phyloP scores from a whole-genome alignment of 2,329 filamentous ascomycete species.

The Ophioceras dolichostomum region DNA sequence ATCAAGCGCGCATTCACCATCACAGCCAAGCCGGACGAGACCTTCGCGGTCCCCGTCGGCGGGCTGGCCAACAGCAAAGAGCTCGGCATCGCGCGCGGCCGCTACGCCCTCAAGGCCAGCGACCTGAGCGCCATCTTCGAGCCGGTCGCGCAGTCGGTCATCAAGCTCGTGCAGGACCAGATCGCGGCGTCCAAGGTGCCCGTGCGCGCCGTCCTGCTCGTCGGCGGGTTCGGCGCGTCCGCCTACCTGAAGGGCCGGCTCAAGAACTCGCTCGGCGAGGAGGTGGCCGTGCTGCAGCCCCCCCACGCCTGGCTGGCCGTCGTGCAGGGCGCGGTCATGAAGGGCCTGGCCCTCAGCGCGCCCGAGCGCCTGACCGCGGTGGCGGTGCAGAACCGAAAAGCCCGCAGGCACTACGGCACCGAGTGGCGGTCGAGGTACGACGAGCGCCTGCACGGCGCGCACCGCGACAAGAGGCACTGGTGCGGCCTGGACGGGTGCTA shows the following conservation, averaged over 20 bases:
- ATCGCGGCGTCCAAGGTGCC: slow-evolving; percentile 26
- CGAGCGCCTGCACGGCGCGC: slow-evolving; percentile 15
- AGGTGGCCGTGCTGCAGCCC: slow-evolving; percentile 32
- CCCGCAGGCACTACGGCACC: slow-evolving; percentile 30
- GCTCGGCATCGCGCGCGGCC: slow-evolving; percentile 22
- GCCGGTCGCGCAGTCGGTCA: slow-evolving; percentile 28
- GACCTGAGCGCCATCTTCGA: slow-evolving; percentile 31
- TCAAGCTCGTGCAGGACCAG: slow-evolving; percentile 30
- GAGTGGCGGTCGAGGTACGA: slow-evolving; percentile 19
- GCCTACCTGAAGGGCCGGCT: slow-evolving; percentile 30
- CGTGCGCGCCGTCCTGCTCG: slow-evolving; percentile 31
- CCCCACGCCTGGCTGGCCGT: slow-evolving; percentile 36
- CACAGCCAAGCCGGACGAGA: slow-evolving; percentile 20
- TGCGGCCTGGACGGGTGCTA: slow-evolving; percentile 22
- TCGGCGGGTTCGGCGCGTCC: slow-evolving; percentile 36
- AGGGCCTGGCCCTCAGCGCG: slow-evolving; percentile 25
- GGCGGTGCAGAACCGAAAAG: slow-evolving; percentile 24
- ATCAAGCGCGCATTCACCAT: slow-evolving; percentile 24
- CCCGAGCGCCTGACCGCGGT: slow-evolving; percentile 21
- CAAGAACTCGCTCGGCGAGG: slow-evolving; percentile 17
- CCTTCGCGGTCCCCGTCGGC: slow-evolving; percentile 21
- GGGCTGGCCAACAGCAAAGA: slow-evolving; percentile 23
- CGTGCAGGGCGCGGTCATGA: slow-evolving; percentile 37
- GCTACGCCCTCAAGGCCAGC: slow-evolving; percentile 21
- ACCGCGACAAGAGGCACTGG: slow-evolving; percentile 21